A percentile compares a stretch with the other conserved stretches of the same genome.
Evolutionary conservation across 805 yeast genomes (phyloP).

Genomic region (Hyphopichia homilentoma): DNA sequence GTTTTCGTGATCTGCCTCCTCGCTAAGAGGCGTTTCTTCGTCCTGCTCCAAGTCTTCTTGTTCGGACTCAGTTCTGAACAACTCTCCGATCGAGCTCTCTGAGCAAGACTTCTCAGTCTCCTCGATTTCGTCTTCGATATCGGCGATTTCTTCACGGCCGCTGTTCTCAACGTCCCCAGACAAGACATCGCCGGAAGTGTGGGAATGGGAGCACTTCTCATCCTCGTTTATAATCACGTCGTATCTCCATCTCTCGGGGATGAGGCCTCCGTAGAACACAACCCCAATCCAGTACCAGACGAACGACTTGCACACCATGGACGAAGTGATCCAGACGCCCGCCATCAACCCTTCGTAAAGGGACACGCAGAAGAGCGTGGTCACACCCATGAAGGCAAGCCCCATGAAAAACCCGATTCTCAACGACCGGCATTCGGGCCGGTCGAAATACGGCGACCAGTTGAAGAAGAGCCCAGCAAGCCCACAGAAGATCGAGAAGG

Average conservation of each 20-base stretch:
- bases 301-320: conserved; percentile 68
- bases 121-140: conserved; percentile 25
- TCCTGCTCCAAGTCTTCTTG: conserved; percentile 1
- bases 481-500: conserved; percentile 65
- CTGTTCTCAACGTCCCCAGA: conserved; percentile 31
- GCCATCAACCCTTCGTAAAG: conserved; percentile 51
- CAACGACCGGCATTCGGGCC: conserved; percentile 76
- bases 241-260: conserved; percentile 85
- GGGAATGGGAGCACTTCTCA: conserved; percentile 19
- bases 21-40: conserved; percentile 5
- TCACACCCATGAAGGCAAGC: conserved; percentile 69
- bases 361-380: conserved; percentile 57
- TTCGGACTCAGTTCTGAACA: neutral
- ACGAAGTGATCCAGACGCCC: conserved; percentile 56
- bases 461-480: conserved; percentile 70
- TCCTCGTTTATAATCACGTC: conserved; percentile 57
- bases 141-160: conserved; percentile 36
- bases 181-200: conserved; percentile 27
- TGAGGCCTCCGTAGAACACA: conserved; percentile 76
- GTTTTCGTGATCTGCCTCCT: conserved; percentile 10
- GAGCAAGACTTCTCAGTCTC: conserved; percentile 7
- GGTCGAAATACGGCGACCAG: conserved; percentile 91
- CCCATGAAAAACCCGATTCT: conserved; percentile 79
- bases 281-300: conserved; percentile 80
- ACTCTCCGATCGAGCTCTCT: conserved; percentile 2